Percentiles rank a stretch among this genome's conserved stretches.
Evolutionary conservation across 2,329 filamentous ascomycete genomes (phyloP).

Genomic region (Hymenoscyphus scutula): DNA sequence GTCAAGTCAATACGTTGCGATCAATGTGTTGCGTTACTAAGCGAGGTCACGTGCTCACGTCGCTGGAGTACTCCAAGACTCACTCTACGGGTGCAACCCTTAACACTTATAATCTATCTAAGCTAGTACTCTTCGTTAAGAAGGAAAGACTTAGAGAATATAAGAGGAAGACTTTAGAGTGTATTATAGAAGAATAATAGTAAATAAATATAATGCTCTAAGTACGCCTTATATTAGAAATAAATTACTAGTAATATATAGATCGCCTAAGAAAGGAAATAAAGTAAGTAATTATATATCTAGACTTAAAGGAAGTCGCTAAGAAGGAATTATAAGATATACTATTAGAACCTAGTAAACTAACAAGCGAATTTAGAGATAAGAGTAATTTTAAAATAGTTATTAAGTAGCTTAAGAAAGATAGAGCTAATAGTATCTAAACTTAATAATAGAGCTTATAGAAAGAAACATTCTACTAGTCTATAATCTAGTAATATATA

Average conservation of each 20-base stretch:
- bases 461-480: constrained; percentile 26
- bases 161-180: constrained; percentile 8
- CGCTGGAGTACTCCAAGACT: no score
- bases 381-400: constrained; percentile 17
- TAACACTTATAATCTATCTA: no score
- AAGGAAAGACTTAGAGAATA: constrained; percentile 13
- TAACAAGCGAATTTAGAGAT: constrained; percentile 23
- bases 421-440: constrained; percentile 17
- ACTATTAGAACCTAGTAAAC: constrained; percentile 19
- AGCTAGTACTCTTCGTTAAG: constrained; percentile 10
- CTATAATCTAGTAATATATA: constrained; percentile 22
- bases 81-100: no score
- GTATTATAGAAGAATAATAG: constrained; percentile 4
- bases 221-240: constrained; percentile 11
- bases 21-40: no score
- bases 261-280: background rate
- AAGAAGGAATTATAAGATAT: constrained; percentile 16
- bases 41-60: no score
- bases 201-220: constrained; percentile 14
- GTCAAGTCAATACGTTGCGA: no score
- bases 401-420: constrained; percentile 22
- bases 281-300: constrained; percentile 10
- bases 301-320: constrained; percentile 16
- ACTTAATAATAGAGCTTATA: constrained; percentile 12
- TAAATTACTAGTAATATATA: background rate